These are phyloP conservation scores for Corchorus capsularis DNA, from an alignment of 345 rosid genomes.

Conservation along the genomic window DNA sequence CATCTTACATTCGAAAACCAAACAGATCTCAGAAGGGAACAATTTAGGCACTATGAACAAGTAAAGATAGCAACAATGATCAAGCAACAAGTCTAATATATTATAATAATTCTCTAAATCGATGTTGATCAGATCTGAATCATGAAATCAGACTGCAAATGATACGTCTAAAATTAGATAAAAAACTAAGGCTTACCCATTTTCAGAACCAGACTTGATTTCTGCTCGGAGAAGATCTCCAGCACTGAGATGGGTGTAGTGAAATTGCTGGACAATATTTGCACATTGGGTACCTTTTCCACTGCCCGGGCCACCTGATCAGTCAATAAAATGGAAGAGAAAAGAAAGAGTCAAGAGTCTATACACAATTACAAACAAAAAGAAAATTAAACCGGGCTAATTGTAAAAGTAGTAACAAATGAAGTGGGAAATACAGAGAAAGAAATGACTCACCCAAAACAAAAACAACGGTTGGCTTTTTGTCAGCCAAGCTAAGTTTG, in stretches of 20 bases:
- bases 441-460: slow-evolving; percentile 65
- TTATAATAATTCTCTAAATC: neutral
- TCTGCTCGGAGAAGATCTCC: slow-evolving; percentile 86
- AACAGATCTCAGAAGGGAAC: neutral
- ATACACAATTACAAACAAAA: neutral
- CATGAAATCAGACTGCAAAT: neutral
- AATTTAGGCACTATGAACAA: neutral
- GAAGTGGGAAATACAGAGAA: neutral
- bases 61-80: neutral
- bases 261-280: slow-evolving; percentile 60
- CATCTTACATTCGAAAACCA: neutral
- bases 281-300: slow-evolving; percentile 89
- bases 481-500: slow-evolving; percentile 41
- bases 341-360: neutral
- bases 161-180: neutral
- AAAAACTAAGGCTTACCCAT: slow-evolving; percentile 55
- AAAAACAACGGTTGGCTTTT: slow-evolving; percentile 78
- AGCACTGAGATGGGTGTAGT: slow-evolving; percentile 78
- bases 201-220: slow-evolving; percentile 72
- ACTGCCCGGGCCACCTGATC: slow-evolving; percentile 92
- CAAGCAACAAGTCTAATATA: too few species aligned
- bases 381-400: neutral
- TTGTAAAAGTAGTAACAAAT: neutral
- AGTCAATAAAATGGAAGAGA: slow-evolving; percentile 18
- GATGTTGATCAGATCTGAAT: neutral